A percentile compares a stretch with the other conserved stretches of the same genome.
phyloP scores from a whole-genome alignment of 2,329 filamentous ascomycete species.

The Davidsoniella eucalypti region DNA sequence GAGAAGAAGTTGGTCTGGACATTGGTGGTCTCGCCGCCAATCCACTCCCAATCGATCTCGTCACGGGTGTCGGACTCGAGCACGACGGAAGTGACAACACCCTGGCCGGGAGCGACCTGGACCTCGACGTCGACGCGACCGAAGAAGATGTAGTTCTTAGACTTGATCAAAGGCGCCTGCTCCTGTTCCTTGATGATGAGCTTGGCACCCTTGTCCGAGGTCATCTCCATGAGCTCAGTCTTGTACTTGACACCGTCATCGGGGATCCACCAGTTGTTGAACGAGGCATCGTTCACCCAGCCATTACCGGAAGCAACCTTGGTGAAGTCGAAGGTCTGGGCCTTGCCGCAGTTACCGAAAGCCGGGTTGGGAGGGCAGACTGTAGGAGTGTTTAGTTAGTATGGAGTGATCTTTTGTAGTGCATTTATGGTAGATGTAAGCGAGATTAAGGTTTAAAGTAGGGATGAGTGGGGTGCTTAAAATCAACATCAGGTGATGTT shows the following conservation, averaged over 20 bases:
- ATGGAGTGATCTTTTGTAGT: too few species aligned
- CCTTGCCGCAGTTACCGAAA: slow-evolving; percentile 29
- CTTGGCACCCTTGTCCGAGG: slow-evolving; percentile 19
- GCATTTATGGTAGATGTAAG: neutral
- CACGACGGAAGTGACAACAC: slow-evolving; percentile 62
- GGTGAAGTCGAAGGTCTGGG: slow-evolving; percentile 44
- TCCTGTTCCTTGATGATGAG: slow-evolving; percentile 40
- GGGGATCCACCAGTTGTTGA: slow-evolving; percentile 18
- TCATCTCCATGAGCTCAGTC: slow-evolving; percentile 16
- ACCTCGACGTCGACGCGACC: slow-evolving; percentile 54
- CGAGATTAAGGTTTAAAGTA: too few species aligned
- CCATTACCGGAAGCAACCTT: slow-evolving; percentile 32
- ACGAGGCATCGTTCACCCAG: slow-evolving; percentile 13
- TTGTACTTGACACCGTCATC: slow-evolving; percentile 21
- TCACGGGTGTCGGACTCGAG: slow-evolving; percentile 62
- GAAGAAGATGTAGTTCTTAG: slow-evolving; percentile 73
- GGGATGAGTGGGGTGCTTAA: neutral
- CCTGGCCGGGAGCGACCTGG: slow-evolving; percentile 54
- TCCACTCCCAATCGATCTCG: slow-evolving; percentile 57
- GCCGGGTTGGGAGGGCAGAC: slow-evolving; percentile 48
- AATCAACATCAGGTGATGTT: neutral
- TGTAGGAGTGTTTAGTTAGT: slow-evolving; percentile 6
- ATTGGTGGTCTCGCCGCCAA: slow-evolving; percentile 49
- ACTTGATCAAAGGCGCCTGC: slow-evolving; percentile 46
- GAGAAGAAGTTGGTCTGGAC: slow-evolving; percentile 75